Evolutionary conservation across 192 early-diverging fungal species (phyloP), one percentile per base, ranked within the genome.

Genomic region (Geranomyces michiganensis): DNA sequence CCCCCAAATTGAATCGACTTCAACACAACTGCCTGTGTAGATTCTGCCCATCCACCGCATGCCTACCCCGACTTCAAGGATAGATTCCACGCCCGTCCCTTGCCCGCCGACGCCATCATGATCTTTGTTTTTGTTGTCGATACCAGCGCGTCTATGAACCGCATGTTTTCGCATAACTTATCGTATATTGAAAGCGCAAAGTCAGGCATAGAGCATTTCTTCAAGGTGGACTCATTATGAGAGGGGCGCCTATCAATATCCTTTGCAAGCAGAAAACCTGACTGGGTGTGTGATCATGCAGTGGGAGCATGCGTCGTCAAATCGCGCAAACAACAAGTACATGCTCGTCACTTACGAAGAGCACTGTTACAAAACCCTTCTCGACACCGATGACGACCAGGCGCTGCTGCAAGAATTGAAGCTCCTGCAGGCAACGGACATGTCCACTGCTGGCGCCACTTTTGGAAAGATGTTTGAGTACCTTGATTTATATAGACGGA

Each of bases 81-180:
- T 41, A 3, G 5, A 10, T 10, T 10, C 36, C 36, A 41, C 51
- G 24, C 3, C 51, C 3, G 51, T 17, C 51, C 15, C 51, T 7
- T 24, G 19, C 51, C 24, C 51, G 19, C 51, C 51, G 19, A 9
- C 24, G 51, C 51, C 19, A 29, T 29, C 58, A 83, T 83, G 81
- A 71, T 83, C 30, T 83, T 78, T 65, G 81, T 88, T 1, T 94
- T 94, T 78, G 71, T 94, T n/a, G 76, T 94, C 17, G 92, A 94
- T 80, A 93, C 88, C 6, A 90, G 88, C 72, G 91, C 85, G 69
- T 93, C 91, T 15, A 94, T 94, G 92, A 92, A 90, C 80, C 71
- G 81, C 66, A 67, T 77, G 62, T 88, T 89, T 69, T 75, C 82
- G 55, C 74, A 79, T 45, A 81, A 82, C 55, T 74, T 90, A 70